Evolutionary conservation across 352 stramenopile genomes (phyloP), one percentile per base, ranked within the genome.

Genomic region (Globisporangium parvum): DNA sequence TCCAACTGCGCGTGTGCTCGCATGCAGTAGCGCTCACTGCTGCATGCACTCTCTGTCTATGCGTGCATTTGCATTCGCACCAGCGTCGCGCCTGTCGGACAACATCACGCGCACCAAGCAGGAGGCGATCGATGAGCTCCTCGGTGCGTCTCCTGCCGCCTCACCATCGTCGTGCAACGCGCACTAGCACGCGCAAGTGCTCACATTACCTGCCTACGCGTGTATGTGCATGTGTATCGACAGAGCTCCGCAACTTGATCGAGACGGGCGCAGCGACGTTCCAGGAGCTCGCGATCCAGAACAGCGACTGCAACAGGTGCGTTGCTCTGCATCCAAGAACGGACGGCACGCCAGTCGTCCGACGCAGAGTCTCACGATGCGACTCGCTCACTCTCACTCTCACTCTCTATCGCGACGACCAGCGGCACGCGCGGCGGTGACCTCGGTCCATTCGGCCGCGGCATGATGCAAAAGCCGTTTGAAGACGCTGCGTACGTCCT

Each of bases 381-480:
- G 6, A 31, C 26, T 18, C n/a, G n/a, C n/a, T n/a, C 8, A 33
- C 14, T 17, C 6, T 39, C 28, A 35, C 6, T 18, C 21, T 33
- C 17, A 23, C 20, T 47, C 14, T 47, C 31, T 53, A 1, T 41
- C n/a, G 4, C 41, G 39, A 15, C 35, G 14, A 1, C 41, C 47
- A 91, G 82, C 55, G 82, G 79, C 44, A 83, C 72, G 18, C 82
- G 82, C 39, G 89, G 87, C 48, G 93, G 95, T 1, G 95, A 98
- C 64, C 71, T 98, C 23, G 91, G 95, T 52, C 77, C 75, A 41
- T 97, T 96, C 59, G 77, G 75, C 8, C 73, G 76, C 37, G 88
- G 88, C 59, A 87, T 90, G 81, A 96, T 96, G 91, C 88, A 96
- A 71, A 96, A 95, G 64, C 85, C 87, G 8, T 97, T 97, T 53